Evolutionary conservation across 352 stramenopile genomes (phyloP).

Genomic region (Paralagenidium karlingii): DNA sequence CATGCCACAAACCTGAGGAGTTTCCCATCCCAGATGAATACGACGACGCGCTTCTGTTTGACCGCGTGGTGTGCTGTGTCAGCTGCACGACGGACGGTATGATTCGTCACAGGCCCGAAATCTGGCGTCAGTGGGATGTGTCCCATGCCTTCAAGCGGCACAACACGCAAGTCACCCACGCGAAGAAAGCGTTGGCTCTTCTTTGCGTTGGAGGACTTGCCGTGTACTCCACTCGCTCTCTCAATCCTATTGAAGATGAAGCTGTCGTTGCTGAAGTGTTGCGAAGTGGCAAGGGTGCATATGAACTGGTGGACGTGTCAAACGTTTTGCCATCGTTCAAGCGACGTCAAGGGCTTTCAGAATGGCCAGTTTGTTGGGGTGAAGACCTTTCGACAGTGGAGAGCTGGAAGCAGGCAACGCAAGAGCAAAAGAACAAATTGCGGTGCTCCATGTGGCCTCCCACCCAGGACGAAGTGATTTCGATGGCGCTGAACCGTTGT

Average conservation of each 20-base stretch:
- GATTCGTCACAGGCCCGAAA: constrained; percentile 64
- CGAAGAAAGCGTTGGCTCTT: constrained; percentile 36
- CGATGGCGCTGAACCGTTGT: constrained; percentile 84
- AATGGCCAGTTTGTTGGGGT: constrained; percentile 56
- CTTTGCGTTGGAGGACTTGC: constrained; percentile 31
- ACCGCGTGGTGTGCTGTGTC: constrained; percentile 60
- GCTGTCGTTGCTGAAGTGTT: constrained; percentile 69
- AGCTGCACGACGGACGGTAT: constrained; percentile 74
- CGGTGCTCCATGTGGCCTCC: constrained; percentile 81
- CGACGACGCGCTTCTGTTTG: constrained; percentile 27
- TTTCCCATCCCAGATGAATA: constrained; percentile 27
- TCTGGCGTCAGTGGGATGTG: constrained; percentile 66
- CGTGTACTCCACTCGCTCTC: constrained; percentile 65
- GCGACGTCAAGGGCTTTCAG: constrained; percentile 19
- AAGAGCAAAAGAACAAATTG: constrained; percentile 36
- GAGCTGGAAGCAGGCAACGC: constrained; percentile 34
- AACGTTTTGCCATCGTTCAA: constrained; percentile 17
- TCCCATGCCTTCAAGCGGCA: constrained; percentile 33
- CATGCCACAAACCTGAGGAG: constrained; percentile 55
- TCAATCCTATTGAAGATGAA: constrained; percentile 79
- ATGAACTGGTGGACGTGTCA: constrained; percentile 49
- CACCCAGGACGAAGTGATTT: constrained; percentile 21
- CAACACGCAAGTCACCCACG: constrained; percentile 69
- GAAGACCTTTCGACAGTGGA: constrained; percentile 21
- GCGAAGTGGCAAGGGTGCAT: constrained; percentile 25